Conservation (phyloP, 2,329 filamentous ascomycete species). For the Penicillium griseofulvum region DNA sequence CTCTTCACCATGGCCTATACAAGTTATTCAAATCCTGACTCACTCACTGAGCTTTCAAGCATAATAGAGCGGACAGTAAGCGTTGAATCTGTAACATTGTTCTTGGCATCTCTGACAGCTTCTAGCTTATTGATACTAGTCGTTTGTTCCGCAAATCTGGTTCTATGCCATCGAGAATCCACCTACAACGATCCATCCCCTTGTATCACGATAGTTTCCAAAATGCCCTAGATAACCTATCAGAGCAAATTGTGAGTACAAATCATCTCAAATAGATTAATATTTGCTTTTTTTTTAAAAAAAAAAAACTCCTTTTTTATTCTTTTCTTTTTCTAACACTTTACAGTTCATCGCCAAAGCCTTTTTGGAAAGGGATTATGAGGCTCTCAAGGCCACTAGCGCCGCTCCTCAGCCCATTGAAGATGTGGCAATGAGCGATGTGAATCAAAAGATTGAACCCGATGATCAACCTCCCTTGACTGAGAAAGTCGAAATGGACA, state of each 20-base stretch:
- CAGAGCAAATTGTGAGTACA: constrained; percentile 43
- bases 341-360: constrained; percentile 44
- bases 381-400: constrained; percentile 35
- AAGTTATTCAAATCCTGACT: constrained; percentile 6
- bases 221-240: constrained; percentile 39
- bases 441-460: constrained; percentile 14
- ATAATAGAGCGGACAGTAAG: constrained; percentile 11
- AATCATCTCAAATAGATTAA: not conserved
- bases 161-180: constrained; percentile 33
- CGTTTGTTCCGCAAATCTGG: constrained; percentile 41
- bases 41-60: constrained; percentile 9
- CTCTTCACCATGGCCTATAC: not conserved
- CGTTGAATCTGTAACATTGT: constrained; percentile 7
- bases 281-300: constrained; percentile 1
- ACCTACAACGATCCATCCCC: constrained; percentile 40
- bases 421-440: constrained; percentile 33
- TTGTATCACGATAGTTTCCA: constrained; percentile 41
- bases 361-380: constrained; percentile 44
- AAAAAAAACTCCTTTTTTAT: not conserved
- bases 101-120: constrained; percentile 18
- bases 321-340: constrained; percentile 7
- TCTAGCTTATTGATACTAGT: constrained; percentile 42
- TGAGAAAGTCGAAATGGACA: constrained; percentile 17
- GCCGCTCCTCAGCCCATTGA: constrained; percentile 25
- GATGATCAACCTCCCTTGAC: constrained; percentile 15